Evolutionary conservation across 177 flowering plant species (phyloP).

Genomic region (Telopea speciosissima): DNA sequence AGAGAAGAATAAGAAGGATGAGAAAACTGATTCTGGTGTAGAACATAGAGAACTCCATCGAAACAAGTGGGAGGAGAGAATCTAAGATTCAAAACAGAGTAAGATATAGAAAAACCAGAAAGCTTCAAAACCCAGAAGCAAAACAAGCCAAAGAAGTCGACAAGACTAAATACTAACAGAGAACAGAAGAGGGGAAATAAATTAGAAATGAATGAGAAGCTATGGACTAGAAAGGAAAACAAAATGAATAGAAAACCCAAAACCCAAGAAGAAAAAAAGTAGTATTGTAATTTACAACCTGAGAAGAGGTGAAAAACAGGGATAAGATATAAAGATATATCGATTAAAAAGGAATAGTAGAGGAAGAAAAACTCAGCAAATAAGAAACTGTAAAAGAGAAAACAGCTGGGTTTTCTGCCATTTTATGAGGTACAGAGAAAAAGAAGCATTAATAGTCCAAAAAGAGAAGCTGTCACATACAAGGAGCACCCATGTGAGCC

Average conservation of each 20-base stretch:
- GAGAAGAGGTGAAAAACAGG: background rate
- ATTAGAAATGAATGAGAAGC: background rate
- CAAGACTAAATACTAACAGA: too few species aligned
- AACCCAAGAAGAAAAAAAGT: background rate
- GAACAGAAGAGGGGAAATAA: too few species aligned
- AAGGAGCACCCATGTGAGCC: slow-evolving; percentile 31
- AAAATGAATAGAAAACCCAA: background rate
- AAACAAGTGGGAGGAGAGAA: background rate
- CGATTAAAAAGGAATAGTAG: slow-evolving; percentile 1
- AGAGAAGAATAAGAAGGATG: slow-evolving; percentile 20
- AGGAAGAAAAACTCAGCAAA: background rate
- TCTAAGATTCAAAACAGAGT: background rate
- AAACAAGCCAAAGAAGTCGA: background rate
- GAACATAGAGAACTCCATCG: slow-evolving; percentile 25
- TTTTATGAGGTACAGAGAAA: slow-evolving; percentile 16
- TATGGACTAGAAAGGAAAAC: background rate
- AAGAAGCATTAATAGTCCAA: slow-evolving; percentile 15
- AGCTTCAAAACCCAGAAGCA: background rate
- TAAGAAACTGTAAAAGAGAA: background rate
- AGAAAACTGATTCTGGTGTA: slow-evolving; percentile 20
- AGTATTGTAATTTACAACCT: too few species aligned
- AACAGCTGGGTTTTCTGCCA: slow-evolving; percentile 5
- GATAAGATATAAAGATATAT: background rate
- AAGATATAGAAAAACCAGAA: background rate
- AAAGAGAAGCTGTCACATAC: slow-evolving; percentile 25